phyloP scores from a whole-genome alignment of 2,329 filamentous ascomycete species.

The Pezicula neosporulosa region DNA sequence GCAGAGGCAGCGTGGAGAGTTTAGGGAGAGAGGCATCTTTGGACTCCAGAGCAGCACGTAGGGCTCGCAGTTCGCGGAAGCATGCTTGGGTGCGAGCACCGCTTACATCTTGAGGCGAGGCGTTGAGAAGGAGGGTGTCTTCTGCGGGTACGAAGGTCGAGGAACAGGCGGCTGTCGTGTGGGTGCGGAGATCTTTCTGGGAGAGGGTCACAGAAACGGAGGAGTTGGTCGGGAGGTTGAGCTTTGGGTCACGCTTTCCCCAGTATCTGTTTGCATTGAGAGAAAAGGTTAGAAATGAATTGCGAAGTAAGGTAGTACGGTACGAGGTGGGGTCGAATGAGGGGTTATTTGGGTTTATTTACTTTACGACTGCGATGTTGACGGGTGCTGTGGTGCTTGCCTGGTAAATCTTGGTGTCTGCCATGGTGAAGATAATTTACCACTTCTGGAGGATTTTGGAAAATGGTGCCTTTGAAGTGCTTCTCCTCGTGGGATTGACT shows the following conservation, averaged over 20 bases:
- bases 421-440: slow-evolving; percentile 19
- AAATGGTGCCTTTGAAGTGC: neutral
- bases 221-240: slow-evolving; percentile 97
- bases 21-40: slow-evolving; percentile 73
- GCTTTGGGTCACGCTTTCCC: slow-evolving; percentile 91
- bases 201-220: slow-evolving; percentile 96
- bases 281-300: slow-evolving; percentile 4
- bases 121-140: slow-evolving; percentile 83
- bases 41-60: slow-evolving; percentile 73
- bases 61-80: slow-evolving; percentile 77
- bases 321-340: slow-evolving; percentile 9
- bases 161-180: slow-evolving; percentile 93
- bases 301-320: neutral
- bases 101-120: slow-evolving; percentile 75
- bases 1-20: slow-evolving; percentile 72
- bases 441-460: neutral
- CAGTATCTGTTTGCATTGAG: slow-evolving; percentile 61
- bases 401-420: slow-evolving; percentile 62
- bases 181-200: slow-evolving; percentile 87
- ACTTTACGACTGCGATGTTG: slow-evolving; percentile 99
- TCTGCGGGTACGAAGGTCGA: slow-evolving; percentile 54
- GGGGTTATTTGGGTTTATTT: slow-evolving; percentile 23
- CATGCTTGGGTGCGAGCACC: slow-evolving; percentile 92
- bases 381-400: slow-evolving; percentile 95
- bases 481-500: neutral